Percentiles rank a stretch among this genome's conserved stretches.
Evolutionary conservation across 129 eudicot species (phyloP).

Genomic region (Flaveria brownii): DNA sequence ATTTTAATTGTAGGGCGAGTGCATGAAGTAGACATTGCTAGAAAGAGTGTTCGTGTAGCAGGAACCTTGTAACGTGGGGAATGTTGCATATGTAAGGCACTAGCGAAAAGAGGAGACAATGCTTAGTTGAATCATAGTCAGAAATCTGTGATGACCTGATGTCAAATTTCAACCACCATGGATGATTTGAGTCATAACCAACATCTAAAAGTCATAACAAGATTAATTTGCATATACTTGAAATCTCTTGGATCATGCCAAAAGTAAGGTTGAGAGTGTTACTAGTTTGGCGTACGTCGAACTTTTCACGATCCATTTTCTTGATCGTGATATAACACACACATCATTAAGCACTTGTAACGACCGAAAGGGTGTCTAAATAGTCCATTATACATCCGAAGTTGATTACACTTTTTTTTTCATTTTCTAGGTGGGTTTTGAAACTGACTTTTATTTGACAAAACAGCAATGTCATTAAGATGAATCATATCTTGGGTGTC

Average conservation of each 20-base stretch:
- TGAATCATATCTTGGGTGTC: conserved; percentile 9
- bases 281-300: neutral
- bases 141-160: conserved; percentile 35
- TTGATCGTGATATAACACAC: conserved; percentile 1
- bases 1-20: no score
- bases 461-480: conserved; percentile 29
- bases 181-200: conserved; percentile 28
- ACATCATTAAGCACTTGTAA: conserved; percentile 27
- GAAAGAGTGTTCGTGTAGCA: no score
- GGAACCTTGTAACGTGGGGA: conserved; percentile 21
- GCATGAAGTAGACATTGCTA: no score
- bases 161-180: conserved; percentile 34
- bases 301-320: conserved; percentile 18
- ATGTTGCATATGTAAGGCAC: conserved; percentile 33
- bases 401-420: neutral
- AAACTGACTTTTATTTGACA: conserved; percentile 28
- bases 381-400: neutral
- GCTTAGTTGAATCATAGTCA: conserved; percentile 44
- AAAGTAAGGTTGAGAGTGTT: conserved; percentile 20
- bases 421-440: no score
- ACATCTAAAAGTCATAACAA: conserved; percentile 15
- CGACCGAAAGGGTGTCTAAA: neutral
- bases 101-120: conserved; percentile 38
- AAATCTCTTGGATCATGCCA: conserved; percentile 18
- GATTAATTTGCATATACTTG: conserved; percentile 22